Base-by-base conservation (phyloP, 2,329 filamentous ascomycete species). In the Thielaviopsis punctulata region DNA sequence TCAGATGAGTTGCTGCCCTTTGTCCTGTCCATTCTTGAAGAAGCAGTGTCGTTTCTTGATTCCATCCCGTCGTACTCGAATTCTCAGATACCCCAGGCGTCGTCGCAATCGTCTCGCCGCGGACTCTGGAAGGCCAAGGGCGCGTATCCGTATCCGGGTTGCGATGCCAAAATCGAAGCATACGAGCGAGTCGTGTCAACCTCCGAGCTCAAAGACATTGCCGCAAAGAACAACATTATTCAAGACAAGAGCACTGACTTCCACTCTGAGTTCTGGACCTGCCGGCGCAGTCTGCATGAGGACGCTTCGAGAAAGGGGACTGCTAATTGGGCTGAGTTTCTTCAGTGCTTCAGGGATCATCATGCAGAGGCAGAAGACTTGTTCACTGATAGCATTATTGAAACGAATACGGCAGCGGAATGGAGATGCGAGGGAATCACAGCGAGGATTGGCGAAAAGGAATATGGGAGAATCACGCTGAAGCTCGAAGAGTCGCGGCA, bases 401-500 rank as follows among this genome's bases (percentile, higher is more conserved):
- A 66, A 30, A 66, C 68, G 56, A 61, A 61, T 22, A 57, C 51
- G 36, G 49, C 52, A 3, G 49, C 30, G 12, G 47, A 54, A 36
- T 76, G 73, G 73, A 68, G 71, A 50, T 72, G 69, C 52, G 59
- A 44, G 4, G 69, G 63, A 8, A 60, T 72, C 13, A 64, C 68
- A 41, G 57, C 69, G 3, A 60, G 63, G 18, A 60, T 65, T n/a
- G 64, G 62, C 6, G 68, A 61, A 0, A 60, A 62, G 50, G 60
- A 52, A 21, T 80, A 75, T 73, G 64, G 59, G 1, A 62, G 68
- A 45, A 72, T 77, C 59, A 66, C 65, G 27, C 63, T 80, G 18
- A 60, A 61, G 58, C 66, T 84, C 21, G 73, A 75, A 56, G 79
- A 86, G 66, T 83, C 84, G 71, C 73, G 73, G 52, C 83, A 87